Percentiles rank a stretch among this genome's conserved stretches.
These are phyloP conservation scores for Bjerkandera adusta DNA, from an alignment of 1,284 basidiomycete genomes.

Conservation along the genomic window DNA sequence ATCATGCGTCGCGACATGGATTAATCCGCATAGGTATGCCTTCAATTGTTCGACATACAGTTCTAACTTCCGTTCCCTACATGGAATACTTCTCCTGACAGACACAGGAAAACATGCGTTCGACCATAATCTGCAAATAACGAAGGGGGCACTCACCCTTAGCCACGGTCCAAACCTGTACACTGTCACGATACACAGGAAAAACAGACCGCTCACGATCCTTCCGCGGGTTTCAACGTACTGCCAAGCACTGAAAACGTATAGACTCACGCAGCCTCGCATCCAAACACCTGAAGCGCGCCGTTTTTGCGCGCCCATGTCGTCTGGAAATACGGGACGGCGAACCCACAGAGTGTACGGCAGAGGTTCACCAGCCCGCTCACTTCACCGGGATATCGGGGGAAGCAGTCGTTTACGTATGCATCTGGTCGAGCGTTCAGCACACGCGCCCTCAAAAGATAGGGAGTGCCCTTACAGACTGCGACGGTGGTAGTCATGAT, in stretches of 20 bases:
- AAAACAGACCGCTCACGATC: no score
- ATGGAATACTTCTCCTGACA: no score
- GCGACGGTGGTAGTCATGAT: slow-evolving; percentile 68
- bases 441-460: no score
- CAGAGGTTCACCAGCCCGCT: slow-evolving; percentile 58
- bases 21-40: no score
- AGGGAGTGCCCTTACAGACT: slow-evolving; percentile 41
- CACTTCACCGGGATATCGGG: slow-evolving; percentile 50
- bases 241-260: not conserved
- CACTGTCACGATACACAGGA: no score
- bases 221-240: not conserved
- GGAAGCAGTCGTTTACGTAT: slow-evolving; percentile 47
- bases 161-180: no score
- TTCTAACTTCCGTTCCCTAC: no score
- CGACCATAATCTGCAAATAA: no score
- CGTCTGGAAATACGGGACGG: slow-evolving; percentile 63
- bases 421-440: slow-evolving; percentile 43
- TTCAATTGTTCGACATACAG: no score
- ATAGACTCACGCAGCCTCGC: slow-evolving; percentile 20
- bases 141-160: no score
- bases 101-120: no score
- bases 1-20: no score
- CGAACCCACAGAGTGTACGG: slow-evolving; percentile 58
- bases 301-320: slow-evolving; percentile 55
- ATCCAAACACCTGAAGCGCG: slow-evolving; percentile 55